Evolutionary conservation across 164 flowering plant genomes (phyloP), one percentile per base, ranked within the genome.

Genomic region (Annona cherimola): DNA sequence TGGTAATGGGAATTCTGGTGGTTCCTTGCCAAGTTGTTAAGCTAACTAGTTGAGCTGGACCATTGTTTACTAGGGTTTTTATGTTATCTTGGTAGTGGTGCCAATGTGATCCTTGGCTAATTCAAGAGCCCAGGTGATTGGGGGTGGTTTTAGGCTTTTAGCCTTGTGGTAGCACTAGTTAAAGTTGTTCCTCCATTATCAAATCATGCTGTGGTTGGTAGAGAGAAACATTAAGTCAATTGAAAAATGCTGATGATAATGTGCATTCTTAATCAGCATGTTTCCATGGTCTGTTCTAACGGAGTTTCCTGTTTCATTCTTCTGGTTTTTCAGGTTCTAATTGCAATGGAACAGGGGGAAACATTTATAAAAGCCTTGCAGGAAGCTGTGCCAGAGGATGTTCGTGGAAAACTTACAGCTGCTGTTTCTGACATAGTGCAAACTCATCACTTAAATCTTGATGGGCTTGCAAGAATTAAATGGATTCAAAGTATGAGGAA

Each of bases 321-420:
- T 19, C 46, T 8, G 39, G 68, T 57, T 74, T 66, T 77, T 70
- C 86, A 95, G 99, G 97, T 93, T 68, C 84, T 91, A 71, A 75
- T 76, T 77, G 98, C 98, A 66, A 87, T 95, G 71, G 88, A 75
- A 76, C 90, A 83, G 81, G 99, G 99, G 75, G 93, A 91, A 80
- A 86, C 99, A 18, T 61, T 95, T n/a, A 60, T 91, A 79, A 89
- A 83, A 69, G 98, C 99, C 81, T 82, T 95, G 79, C 84, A 95
- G 81, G 97, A 85, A 86, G 99, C 97, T 75, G 96, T 95, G 60
- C 99, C 99, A 42, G 98, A 90, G 70, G 96, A 95, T 80, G 98
- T 89, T 75, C 86, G 97, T 62, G 99, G 80, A 77, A 93, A 91
- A 77, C 90, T 95, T 59, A 87, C 96, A 67, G 72, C 83, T 71